Base-by-base conservation (phyloP, 2,329 filamentous ascomycete genomes). In the Myriangium duriaei region DNA sequence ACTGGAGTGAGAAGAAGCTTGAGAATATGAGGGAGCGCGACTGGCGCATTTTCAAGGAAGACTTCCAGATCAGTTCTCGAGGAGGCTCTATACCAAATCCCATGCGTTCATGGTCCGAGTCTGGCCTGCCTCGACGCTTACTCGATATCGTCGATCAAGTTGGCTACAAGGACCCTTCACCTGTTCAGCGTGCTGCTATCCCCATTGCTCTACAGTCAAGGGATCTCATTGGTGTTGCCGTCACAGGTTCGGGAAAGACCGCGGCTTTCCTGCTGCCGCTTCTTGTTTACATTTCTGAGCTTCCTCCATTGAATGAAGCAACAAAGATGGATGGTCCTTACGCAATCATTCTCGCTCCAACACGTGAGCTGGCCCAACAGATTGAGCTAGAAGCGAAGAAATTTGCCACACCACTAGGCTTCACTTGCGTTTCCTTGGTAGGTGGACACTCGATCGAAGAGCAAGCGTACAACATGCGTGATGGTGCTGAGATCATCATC, bases 41-140 rank as follows among this genome's bases (percentile, higher is more conserved):
- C 61, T 98, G 91, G 91, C 83, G 91, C 55, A 96, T 98, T 51
- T 95, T 98, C 76, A 98, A 96, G 63, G 91, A 96, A 59, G 87
- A 98, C 60, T 96, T 94, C 64, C 92, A 91, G 50, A 98, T 98
- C 56, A 72, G 80, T 29, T 95, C 86, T 6, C 96, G 94, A 59
- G 91, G 91, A 41, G 88, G 88, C 30, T 71, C 72, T 16, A 85
- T 96, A 40, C 91, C 91, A 1, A 88, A 96, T 51, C 91, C 91
- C 1, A 96, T 98, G 87, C 85, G 91, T 34, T 85, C 71, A 49
- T 98, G 91, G 91, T 56, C 72, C 32, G 91, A 98, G 59, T 93
- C 87, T 3, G 71, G 70, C 4, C 68, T 98, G 28, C 87, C 91
- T 3, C 70, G 73, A 43, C 71, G 76, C 2, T 62, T 98, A 36